Evolutionary conservation across 2,329 filamentous ascomycete species (phyloP).

Genomic region (Sporothrix phasma): DNA sequence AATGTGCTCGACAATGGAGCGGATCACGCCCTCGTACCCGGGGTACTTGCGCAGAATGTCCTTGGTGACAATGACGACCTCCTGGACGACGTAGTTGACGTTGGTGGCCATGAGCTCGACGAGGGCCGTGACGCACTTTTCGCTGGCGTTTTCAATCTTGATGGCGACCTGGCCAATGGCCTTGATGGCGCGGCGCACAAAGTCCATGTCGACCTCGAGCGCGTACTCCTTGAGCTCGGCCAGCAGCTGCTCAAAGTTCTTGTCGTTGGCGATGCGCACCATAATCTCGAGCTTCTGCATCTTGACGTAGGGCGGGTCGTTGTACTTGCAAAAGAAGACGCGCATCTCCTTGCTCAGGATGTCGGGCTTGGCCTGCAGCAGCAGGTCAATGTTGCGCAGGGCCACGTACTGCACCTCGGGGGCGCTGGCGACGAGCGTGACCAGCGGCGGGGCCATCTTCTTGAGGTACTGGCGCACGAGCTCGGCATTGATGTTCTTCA

Average conservation of each 20-base stretch:
- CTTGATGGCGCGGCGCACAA: conserved; percentile 85
- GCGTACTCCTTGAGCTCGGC: conserved; percentile 96
- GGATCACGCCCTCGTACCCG: conserved; percentile 95
- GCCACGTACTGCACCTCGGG: conserved; percentile 98
- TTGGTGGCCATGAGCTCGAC: conserved; percentile 93
- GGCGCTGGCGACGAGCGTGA: conserved; percentile 88
- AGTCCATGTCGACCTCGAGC: conserved; percentile 98
- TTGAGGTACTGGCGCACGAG: conserved; percentile 78
- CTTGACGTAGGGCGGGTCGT: conserved; percentile 95
- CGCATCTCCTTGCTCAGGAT: conserved; percentile 95
- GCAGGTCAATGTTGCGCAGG: conserved; percentile 86
- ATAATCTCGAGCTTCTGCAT: conserved; percentile 97
- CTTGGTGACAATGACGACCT: conserved; percentile 97
- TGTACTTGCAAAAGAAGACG: conserved; percentile 99
- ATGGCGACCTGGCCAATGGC: conserved; percentile 97
- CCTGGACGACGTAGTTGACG: conserved; percentile 98
- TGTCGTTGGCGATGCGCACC: conserved; percentile 96
- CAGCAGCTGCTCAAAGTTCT: conserved; percentile 88
- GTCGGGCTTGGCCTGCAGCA: conserved; percentile 90
- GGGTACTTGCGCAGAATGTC: conserved; percentile 97
- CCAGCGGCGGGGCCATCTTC: conserved; percentile 96
- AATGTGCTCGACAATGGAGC: conserved; percentile 89
- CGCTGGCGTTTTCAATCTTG: conserved; percentile 91
- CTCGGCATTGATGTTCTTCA: conserved; percentile 72
- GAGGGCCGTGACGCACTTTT: conserved; percentile 89